Evolutionary conservation across 2,329 filamentous ascomycete genomes (phyloP).

Genomic region (Pseudocercospora pini-densiflorae): DNA sequence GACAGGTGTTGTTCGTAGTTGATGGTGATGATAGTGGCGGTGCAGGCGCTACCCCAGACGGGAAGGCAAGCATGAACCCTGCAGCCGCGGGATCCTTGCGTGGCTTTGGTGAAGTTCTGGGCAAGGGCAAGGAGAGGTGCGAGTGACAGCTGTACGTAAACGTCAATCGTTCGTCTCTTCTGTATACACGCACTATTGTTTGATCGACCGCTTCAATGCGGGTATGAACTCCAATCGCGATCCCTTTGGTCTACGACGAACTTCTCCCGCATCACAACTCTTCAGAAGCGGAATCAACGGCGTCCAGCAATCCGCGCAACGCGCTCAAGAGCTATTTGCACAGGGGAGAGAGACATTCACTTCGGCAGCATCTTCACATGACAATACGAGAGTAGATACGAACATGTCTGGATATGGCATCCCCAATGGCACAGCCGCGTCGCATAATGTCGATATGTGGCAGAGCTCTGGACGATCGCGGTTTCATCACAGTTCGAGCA

Average conservation of each 20-base stretch:
- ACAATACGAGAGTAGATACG: slow-evolving; percentile 10
- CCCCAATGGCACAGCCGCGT: slow-evolving; percentile 22
- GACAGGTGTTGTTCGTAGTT: not conserved
- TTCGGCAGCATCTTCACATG: slow-evolving; percentile 11
- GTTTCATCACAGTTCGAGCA: slow-evolving; percentile 23
- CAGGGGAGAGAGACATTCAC: slow-evolving; percentile 2
- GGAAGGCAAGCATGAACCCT: not conserved
- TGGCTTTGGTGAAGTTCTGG: not conserved
- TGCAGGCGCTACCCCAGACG: slow-evolving; percentile 1
- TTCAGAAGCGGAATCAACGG: slow-evolving; percentile 16
- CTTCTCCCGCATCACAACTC: slow-evolving; percentile 29
- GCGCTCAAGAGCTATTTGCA: slow-evolving; percentile 2
- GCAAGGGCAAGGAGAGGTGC: not conserved
- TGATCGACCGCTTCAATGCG: slow-evolving; percentile 20
- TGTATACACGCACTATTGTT: not conserved
- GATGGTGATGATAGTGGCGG: slow-evolving; percentile 5
- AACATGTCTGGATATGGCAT: slow-evolving; percentile 31
- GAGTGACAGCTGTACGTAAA: not conserved
- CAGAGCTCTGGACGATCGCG: slow-evolving; percentile 27
- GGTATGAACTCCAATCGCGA: slow-evolving; percentile 51
- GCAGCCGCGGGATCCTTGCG: not conserved
- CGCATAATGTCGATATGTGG: slow-evolving; percentile 22
- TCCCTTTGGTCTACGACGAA: slow-evolving; percentile 50
- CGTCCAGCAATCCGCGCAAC: slow-evolving; percentile 2
- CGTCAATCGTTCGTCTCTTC: not conserved